Evolutionary conservation across 2,329 filamentous ascomycete genomes (phyloP).

Genomic region (Scytalidium lignicola): DNA sequence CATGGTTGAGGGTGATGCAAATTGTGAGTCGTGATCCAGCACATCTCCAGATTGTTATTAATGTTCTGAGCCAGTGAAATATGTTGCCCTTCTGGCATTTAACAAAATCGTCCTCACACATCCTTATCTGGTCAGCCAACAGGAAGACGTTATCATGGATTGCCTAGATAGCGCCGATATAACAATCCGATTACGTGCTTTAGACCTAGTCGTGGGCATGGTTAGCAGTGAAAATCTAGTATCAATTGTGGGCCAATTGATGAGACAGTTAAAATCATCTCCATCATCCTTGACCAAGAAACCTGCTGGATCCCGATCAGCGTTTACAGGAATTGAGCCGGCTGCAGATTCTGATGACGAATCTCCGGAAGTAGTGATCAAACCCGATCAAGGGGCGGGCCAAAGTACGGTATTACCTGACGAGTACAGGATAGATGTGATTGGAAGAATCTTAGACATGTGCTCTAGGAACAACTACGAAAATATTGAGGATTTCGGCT

Average conservation of each 20-base stretch:
- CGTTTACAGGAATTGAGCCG: slow-evolving; percentile 26
- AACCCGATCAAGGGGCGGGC: slow-evolving; percentile 47
- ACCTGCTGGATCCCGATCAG: slow-evolving; percentile 37
- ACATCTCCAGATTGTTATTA: not conserved
- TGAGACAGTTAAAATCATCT: slow-evolving; percentile 75
- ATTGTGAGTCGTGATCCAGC: slow-evolving; percentile 56
- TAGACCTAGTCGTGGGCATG: slow-evolving; percentile 92
- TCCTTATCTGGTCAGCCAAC: slow-evolving; percentile 79
- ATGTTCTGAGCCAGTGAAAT: slow-evolving; percentile 65
- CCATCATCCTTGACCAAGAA: slow-evolving; percentile 43
- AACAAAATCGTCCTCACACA: slow-evolving; percentile 91
- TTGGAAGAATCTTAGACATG: slow-evolving; percentile 79
- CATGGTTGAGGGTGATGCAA: slow-evolving; percentile 86
- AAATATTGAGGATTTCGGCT: slow-evolving; percentile 87
- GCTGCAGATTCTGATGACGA: slow-evolving; percentile 49
- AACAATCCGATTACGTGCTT: slow-evolving; percentile 86
- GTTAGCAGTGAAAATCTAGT: slow-evolving; percentile 82
- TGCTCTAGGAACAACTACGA: slow-evolving; percentile 85
- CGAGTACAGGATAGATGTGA: slow-evolving; percentile 80
- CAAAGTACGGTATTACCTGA: slow-evolving; percentile 65
- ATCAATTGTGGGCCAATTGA: slow-evolving; percentile 76
- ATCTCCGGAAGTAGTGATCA: slow-evolving; percentile 42
- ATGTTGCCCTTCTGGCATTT: slow-evolving; percentile 90
- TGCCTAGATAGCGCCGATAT: slow-evolving; percentile 96
- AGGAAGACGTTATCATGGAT: slow-evolving; percentile 93